Evolutionary conservation across 768 basidiomycete genomes (phyloP).

Genomic region (Boletellus emodensis): DNA sequence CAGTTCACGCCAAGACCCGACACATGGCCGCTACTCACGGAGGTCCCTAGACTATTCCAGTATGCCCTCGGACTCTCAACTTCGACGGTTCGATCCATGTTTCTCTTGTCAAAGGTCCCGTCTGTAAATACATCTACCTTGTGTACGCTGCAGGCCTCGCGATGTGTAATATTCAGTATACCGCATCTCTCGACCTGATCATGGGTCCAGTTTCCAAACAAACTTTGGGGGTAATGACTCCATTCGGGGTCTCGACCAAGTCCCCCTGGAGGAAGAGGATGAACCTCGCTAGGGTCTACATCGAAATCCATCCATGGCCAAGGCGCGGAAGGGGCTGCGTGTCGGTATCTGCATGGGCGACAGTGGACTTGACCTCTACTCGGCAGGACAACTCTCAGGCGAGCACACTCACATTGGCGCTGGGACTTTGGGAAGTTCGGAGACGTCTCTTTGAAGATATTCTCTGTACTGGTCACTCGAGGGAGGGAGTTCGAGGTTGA

Average conservation of each 20-base stretch:
- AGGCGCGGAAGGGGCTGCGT: slow-evolving; percentile 39
- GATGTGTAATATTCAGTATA: slow-evolving; percentile 16
- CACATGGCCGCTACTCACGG: slow-evolving; percentile 30
- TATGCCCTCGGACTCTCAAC: slow-evolving; percentile 21
- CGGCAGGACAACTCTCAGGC: neutral
- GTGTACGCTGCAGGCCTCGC: slow-evolving; percentile 18
- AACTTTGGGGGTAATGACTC: slow-evolving; percentile 28
- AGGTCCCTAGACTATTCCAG: slow-evolving; percentile 28
- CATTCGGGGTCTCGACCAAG: slow-evolving; percentile 15
- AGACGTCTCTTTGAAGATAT: slow-evolving; percentile 9
- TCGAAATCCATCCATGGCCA: slow-evolving; percentile 43
- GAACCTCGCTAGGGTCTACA: slow-evolving; percentile 19
- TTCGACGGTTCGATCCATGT: neutral
- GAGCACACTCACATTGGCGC: slow-evolving; percentile 23
- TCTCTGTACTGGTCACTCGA: slow-evolving; percentile 5
- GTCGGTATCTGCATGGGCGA: slow-evolving; percentile 28
- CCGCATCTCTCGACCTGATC: slow-evolving; percentile 30
- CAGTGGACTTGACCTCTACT: neutral
- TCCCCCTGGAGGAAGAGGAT: slow-evolving; percentile 13
- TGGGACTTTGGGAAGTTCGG: slow-evolving; percentile 18
- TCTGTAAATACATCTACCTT: slow-evolving; percentile 20
- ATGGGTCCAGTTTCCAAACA: slow-evolving; percentile 35
- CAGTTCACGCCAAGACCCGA: neutral
- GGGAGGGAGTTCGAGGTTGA: slow-evolving; percentile 6
- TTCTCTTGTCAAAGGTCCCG: slow-evolving; percentile 16